These are phyloP conservation scores for Chlamydomonas incerta DNA, from an alignment of 139 green algal genomes.

Conservation along the genomic window DNA sequence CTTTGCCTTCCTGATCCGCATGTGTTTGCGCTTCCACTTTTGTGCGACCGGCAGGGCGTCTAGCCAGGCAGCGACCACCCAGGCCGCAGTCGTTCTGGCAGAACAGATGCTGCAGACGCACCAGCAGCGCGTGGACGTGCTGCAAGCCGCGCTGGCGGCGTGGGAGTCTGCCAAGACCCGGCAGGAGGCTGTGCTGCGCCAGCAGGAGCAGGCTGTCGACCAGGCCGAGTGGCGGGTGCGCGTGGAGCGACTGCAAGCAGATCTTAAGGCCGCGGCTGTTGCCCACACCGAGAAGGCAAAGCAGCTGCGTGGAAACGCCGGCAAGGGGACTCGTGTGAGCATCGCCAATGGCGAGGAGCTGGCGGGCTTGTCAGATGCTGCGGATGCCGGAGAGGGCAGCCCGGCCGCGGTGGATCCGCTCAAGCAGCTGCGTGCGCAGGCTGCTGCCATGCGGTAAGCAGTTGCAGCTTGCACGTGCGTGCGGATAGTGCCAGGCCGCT, in stretches of 20 bases:
- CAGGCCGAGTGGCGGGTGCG: slow-evolving; percentile 7
- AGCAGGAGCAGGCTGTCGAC: slow-evolving; percentile 31
- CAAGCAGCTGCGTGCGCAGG: background rate
- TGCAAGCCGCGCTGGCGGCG: slow-evolving; percentile 7
- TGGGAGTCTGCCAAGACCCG: slow-evolving; percentile 11
- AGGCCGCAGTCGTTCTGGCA: background rate
- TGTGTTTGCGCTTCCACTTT: background rate
- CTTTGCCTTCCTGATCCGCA: too few species aligned
- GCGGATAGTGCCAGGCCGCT: background rate
- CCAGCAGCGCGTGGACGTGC: background rate
- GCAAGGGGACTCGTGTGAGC: background rate
- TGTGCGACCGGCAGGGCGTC: background rate
- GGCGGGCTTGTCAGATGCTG: background rate
- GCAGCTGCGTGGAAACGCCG: background rate
- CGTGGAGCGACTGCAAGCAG: background rate
- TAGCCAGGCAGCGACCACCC: background rate
- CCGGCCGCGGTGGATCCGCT: too few species aligned
- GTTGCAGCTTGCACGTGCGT: too few species aligned
- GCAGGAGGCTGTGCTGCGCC: background rate
- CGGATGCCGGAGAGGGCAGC: background rate
- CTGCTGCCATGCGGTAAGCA: slow-evolving; percentile 4
- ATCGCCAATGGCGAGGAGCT: too few species aligned
- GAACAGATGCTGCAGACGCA: slow-evolving; percentile 34
- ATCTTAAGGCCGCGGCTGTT: slow-evolving; percentile 2
- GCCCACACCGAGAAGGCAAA: background rate